Conservation (phyloP, 805 yeast species). For the Schwanniomyces yamadae region DNA sequence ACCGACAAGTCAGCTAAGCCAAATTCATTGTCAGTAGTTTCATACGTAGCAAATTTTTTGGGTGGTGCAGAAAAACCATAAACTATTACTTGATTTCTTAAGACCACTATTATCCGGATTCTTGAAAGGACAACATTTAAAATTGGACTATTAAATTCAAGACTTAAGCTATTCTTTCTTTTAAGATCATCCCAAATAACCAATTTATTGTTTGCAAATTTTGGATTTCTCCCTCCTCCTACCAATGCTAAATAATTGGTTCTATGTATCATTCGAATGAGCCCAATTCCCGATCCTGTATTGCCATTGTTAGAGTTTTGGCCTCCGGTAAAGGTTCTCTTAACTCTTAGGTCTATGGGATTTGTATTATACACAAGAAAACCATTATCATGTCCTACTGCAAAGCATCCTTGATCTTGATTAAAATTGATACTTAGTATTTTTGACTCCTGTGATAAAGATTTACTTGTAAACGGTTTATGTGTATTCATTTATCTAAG, state of each 20-base stretch:
- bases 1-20: slow-evolving; percentile 63
- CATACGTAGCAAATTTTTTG: slow-evolving; percentile 57
- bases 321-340: slow-evolving; percentile 46
- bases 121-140: slow-evolving; percentile 73
- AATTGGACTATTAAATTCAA: slow-evolving; percentile 78
- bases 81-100: slow-evolving; percentile 64
- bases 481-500: slow-evolving; percentile 18
- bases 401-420: slow-evolving; percentile 89
- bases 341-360: slow-evolving; percentile 77
- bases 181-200: slow-evolving; percentile 92
- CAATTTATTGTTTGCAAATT: slow-evolving; percentile 74
- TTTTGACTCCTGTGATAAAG: slow-evolving; percentile 11
- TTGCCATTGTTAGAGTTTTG: neutral
- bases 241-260: slow-evolving; percentile 88
- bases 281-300: slow-evolving; percentile 60
- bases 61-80: slow-evolving; percentile 86
- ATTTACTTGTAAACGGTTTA: slow-evolving; percentile 13
- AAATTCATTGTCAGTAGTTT: slow-evolving; percentile 59
- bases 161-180: slow-evolving; percentile 63
- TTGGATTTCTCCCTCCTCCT: slow-evolving; percentile 85
- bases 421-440: slow-evolving; percentile 66
- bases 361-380: slow-evolving; percentile 83
- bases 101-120: slow-evolving; percentile 69
- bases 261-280: slow-evolving; percentile 78
- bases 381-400: slow-evolving; percentile 77